These are phyloP conservation scores for Acer negundo DNA, from an alignment of 345 rosid genomes.

Conservation along the genomic window DNA sequence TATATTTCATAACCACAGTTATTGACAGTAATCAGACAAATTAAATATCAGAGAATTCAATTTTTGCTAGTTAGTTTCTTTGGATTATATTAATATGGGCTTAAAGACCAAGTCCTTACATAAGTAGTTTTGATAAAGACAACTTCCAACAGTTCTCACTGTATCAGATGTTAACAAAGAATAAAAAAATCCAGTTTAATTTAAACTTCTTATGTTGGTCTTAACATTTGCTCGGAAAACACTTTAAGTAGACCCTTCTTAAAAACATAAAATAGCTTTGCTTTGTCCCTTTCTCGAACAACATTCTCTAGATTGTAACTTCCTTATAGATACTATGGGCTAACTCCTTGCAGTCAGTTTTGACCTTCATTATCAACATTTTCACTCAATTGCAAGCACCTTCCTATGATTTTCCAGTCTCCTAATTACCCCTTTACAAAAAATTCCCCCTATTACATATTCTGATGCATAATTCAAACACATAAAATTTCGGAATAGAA, in stretches of 20 bases:
- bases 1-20: slow-evolving; percentile 9
- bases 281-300: background rate
- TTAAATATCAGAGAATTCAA: background rate
- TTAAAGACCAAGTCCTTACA: background rate
- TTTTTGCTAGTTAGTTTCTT: background rate
- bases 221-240: background rate
- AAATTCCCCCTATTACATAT: background rate
- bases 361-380: slow-evolving; percentile 1
- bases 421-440: background rate
- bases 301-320: background rate
- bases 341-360: background rate
- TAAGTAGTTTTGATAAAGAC: background rate
- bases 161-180: background rate
- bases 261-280: background rate
- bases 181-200: background rate
- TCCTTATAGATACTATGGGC: background rate
- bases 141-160: background rate
- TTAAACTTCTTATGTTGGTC: background rate
- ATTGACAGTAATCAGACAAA: background rate
- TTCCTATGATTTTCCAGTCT: background rate
- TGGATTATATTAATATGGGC: background rate
- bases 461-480: background rate
- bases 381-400: slow-evolving; percentile 4
- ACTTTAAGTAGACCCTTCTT: background rate
- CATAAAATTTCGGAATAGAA: background rate